Percentiles rank a stretch among this genome's conserved stretches.
phyloP scores from a whole-genome alignment of 495 filamentous ascomycete species.

The Copromyces sp. region DNA sequence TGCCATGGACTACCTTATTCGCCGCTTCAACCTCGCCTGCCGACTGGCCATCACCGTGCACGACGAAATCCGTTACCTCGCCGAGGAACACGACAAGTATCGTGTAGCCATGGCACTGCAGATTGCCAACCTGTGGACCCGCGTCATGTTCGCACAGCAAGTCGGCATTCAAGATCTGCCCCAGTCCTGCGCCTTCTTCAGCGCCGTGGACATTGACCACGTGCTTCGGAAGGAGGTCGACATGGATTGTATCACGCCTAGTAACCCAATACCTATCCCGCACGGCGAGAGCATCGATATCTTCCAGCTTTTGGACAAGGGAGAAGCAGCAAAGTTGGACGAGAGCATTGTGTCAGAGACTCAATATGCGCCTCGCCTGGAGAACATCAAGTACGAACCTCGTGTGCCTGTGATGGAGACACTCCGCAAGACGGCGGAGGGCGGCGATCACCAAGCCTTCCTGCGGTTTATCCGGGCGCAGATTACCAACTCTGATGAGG shows the following conservation, averaged over 20 bases:
- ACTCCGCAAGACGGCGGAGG: conserved; percentile 32
- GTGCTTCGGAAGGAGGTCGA: conserved; percentile 95
- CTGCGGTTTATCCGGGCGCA: conserved; percentile 70
- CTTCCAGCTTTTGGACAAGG: conserved; percentile 54
- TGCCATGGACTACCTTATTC: conserved; percentile 84
- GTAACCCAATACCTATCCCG: conserved; percentile 65
- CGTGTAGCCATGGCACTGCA: conserved; percentile 83
- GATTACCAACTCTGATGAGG: conserved; percentile 63
- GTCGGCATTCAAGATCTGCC: conserved; percentile 93
- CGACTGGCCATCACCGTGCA: conserved; percentile 91
- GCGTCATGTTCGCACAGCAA: conserved; percentile 93
- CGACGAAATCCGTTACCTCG: conserved; percentile 93
- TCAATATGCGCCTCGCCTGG: conserved; percentile 37
- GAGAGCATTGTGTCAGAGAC: conserved; percentile 41
- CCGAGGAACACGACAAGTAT: conserved; percentile 79
- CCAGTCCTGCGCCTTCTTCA: conserved; percentile 90
- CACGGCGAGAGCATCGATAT: conserved; percentile 85
- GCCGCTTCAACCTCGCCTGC: conserved; percentile 74
- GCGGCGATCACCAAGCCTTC: conserved; percentile 30
- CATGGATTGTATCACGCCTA: conserved; percentile 93
- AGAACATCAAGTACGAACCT: conserved; percentile 54
- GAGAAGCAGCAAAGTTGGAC: conserved; percentile 53
- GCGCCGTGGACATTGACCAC: conserved; percentile 85
- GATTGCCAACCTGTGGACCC: conserved; percentile 90
- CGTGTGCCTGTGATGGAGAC: conserved; percentile 72